Conservation (phyloP, 176 grass and related monocot species). For the Oryza punctata region DNA sequence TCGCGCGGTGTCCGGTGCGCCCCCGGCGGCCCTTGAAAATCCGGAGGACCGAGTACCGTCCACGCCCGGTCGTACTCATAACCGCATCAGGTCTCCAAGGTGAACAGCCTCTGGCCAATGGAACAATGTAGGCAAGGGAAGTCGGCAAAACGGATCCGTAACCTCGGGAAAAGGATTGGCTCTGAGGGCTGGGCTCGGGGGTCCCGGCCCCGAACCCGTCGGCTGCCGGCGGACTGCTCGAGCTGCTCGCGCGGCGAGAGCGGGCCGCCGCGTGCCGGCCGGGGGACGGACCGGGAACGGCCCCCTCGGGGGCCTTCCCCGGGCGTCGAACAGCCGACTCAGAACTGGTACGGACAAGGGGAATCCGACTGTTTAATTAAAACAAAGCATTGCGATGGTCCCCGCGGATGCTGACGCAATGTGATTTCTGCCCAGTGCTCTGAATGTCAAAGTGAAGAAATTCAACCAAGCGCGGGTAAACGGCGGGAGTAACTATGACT, state of each 20-base stretch:
- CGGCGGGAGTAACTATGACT: constrained; percentile 87
- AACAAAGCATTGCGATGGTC: constrained; percentile 75
- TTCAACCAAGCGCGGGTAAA: constrained; percentile 75
- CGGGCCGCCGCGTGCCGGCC: background rate
- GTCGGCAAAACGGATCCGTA: constrained; percentile 87
- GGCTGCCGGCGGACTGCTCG: no score
- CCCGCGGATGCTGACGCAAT: no score
- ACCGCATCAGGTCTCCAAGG: constrained; percentile 64
- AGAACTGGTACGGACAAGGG: constrained; percentile 56
- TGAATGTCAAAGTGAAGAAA: constrained; percentile 94
- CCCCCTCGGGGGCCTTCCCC: background rate
- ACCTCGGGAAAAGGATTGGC: constrained; percentile 79
- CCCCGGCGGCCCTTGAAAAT: constrained; percentile 63
- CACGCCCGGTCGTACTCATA: constrained; percentile 61
- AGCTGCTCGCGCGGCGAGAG: no score
- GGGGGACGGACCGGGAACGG: constrained; percentile 29
- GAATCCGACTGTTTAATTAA: constrained; percentile 77
- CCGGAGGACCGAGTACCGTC: constrained; percentile 64
- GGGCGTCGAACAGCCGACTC: background rate
- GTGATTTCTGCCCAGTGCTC: constrained; percentile 75
- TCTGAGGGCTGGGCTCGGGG: constrained; percentile 64
- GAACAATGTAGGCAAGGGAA: constrained; percentile 91
- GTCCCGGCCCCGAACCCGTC: no score
- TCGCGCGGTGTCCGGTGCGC: constrained; percentile 59
- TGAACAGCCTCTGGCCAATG: constrained; percentile 73